Evolutionary conservation across 352 stramenopile species (phyloP), one percentile per base, ranked within the genome.

Genomic region (Globisporangium rhizosaccharum): DNA sequence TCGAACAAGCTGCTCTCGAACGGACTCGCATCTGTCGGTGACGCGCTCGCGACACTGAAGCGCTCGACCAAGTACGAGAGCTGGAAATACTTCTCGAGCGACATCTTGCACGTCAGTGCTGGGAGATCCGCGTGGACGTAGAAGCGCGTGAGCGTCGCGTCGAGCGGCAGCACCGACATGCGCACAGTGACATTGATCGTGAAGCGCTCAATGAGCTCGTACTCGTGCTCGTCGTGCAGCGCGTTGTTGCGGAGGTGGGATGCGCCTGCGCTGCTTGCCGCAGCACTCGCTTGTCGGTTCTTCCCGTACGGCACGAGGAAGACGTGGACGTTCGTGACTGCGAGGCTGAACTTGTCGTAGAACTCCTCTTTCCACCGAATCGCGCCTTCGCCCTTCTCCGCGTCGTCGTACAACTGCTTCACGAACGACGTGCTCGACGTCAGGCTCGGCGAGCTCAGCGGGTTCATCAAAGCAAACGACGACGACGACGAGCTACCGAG

Each of bases 341-440:
- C 84, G 23, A 94, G 68, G 25, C 76, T 88, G 62, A 96, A 96
- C 65, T 94, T 96, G 71, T 96, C 86, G 61, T 96, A 96, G 55
- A 96, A 96, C 49, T 94, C 86, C 65, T 96, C 86, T 53, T 96
- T 96, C 86, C 86, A 96, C 20, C 82, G 86, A 62, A 92, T 88
- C 8, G 84, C 82, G 0, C 82, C 82, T 68, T 96, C 82, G 25
- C 85, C 86, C 63, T 73, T 81, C 51, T 96, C 86, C 2, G 81
- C 82, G 68, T 96, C 86, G 64, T 96, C 86, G 48, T 89, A 93
- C 12, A 96, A 51, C 45, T 96, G 86, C 61, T 90, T 88, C 30
- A 90, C 82, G 36, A 95, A 95, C 10, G 78, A 90, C 39, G 81
- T 90, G 51, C 78, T 88, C 3, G 75, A 71, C 4, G 62, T 63